These are phyloP conservation scores for Pontederia crassipes DNA, from an alignment of 176 grass and related monocot genomes.

Conservation along the genomic window DNA sequence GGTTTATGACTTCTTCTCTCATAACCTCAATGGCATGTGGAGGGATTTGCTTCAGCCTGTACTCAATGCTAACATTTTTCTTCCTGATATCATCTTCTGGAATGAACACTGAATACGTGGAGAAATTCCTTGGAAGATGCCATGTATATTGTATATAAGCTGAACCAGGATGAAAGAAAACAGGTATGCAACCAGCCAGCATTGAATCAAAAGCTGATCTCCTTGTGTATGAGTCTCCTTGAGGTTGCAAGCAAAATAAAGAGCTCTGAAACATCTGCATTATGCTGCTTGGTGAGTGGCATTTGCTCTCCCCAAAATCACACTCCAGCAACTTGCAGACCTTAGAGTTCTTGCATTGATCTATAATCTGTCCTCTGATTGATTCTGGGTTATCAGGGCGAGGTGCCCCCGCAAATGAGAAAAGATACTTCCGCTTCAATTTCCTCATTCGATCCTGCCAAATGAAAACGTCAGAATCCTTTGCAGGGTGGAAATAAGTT, in stretches of 20 bases:
- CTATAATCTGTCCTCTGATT: conserved; percentile 57
- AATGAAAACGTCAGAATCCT: conserved; percentile 33
- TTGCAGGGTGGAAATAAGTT: conserved; percentile 69
- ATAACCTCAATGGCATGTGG: conserved; percentile 31
- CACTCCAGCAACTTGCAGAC: conserved; percentile 52
- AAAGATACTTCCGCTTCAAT: conserved; percentile 32
- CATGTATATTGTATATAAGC: conserved; percentile 57
- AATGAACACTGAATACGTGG: conserved; percentile 53
- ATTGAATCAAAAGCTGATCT: conserved; percentile 73
- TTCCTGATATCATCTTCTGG: conserved; percentile 36
- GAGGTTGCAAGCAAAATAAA: conserved; percentile 70
- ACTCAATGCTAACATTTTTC: conserved; percentile 46
- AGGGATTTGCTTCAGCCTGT: conserved; percentile 39
- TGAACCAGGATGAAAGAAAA: conserved; percentile 55
- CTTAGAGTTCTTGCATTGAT: conserved; percentile 38
- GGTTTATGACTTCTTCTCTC: conserved; percentile 53
- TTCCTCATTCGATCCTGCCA: conserved; percentile 54
- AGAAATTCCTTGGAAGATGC: conserved; percentile 48
- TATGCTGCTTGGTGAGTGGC: conserved; percentile 42
- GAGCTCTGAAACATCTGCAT: conserved; percentile 58
- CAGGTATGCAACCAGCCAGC: conserved; percentile 63
- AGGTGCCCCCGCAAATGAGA: conserved; percentile 57
- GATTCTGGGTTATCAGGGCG: conserved; percentile 33
- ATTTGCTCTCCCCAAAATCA: conserved; percentile 23
- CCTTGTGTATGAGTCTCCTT: conserved; percentile 50